Evolutionary conservation across 257 asterid species (phyloP).

Genomic region (Gentiana dahurica): DNA sequence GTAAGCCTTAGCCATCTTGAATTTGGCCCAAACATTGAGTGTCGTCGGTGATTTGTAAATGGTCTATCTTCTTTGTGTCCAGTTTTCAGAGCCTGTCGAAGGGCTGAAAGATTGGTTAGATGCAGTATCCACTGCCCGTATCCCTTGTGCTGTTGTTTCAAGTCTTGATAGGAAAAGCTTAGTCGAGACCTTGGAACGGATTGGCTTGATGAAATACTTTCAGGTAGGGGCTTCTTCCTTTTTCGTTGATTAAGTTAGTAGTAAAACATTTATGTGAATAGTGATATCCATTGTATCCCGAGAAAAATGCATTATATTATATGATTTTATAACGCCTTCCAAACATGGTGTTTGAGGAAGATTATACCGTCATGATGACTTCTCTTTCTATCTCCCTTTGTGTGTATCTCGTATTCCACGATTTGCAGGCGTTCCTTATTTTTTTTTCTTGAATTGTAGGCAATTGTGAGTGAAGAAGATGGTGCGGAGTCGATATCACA

Average conservation of each 20-base stretch:
- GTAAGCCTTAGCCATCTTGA: conserved; percentile 23
- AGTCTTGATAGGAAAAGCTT: conserved; percentile 73
- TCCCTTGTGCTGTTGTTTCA: conserved; percentile 97
- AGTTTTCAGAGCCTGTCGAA: conserved; percentile 77
- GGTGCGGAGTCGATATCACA: conserved; percentile 97
- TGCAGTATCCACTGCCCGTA: conserved; percentile 75
- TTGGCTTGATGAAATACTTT: conserved; percentile 76
- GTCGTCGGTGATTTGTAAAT: conserved; percentile 1
- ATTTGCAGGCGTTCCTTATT: no score
- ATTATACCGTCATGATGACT: conserved; percentile 26
- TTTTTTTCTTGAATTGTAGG: conserved; percentile 34
- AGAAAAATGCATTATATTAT: background rate
- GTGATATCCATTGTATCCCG: no score
- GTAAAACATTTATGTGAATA: background rate
- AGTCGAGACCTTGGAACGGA: conserved; percentile 62
- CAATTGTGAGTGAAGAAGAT: conserved; percentile 85
- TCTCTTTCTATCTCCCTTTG: background rate
- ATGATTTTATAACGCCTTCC: conserved; percentile 38
- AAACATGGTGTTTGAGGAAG: conserved; percentile 66
- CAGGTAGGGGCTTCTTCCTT: conserved; percentile 33
- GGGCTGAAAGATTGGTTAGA: conserved; percentile 95
- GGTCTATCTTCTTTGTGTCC: conserved; percentile 7
- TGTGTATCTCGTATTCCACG: background rate
- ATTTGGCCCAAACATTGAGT: background rate
- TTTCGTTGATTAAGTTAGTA: background rate